Percentiles rank a stretch among this genome's conserved stretches.
phyloP scores from a whole-genome alignment of 345 rosid genomes.

The Euphorbia peplus region DNA sequence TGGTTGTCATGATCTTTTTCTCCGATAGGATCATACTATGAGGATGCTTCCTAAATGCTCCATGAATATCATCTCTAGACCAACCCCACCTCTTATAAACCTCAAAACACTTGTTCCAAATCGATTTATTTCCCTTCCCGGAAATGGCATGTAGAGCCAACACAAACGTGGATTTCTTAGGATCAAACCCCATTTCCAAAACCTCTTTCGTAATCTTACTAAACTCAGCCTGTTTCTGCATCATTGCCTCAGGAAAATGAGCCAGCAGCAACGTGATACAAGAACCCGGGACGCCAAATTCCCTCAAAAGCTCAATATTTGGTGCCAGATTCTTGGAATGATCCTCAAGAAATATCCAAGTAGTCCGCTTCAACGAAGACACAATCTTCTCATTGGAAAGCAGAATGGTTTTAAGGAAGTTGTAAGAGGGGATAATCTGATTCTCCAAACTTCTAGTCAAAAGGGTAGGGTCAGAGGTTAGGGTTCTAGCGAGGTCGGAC shows the following conservation, averaged over 20 bases:
- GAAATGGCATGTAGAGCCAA: conserved; percentile 44
- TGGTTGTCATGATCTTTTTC: conserved; percentile 35
- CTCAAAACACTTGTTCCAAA: conserved; percentile 41
- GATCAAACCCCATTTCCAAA: conserved; percentile 47
- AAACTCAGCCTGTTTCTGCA: conserved; percentile 37
- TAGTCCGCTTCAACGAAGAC: conserved; percentile 21
- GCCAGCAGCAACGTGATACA: conserved; percentile 37
- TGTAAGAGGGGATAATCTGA: conserved; percentile 15
- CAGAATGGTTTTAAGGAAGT: conserved; percentile 20
- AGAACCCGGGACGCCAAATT: conserved; percentile 34
- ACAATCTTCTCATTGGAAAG: conserved; percentile 22
- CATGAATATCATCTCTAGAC: conserved; percentile 43
- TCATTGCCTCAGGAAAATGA: conserved; percentile 49
- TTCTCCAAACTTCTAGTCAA: conserved; percentile 23
- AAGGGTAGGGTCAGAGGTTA: conserved; percentile 14
- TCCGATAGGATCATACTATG: conserved; percentile 50
- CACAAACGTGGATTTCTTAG: conserved; percentile 40
- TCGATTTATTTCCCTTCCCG: conserved; percentile 39
- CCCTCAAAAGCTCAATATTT: conserved; percentile 33
- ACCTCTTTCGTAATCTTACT: conserved; percentile 33
- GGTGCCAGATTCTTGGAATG: conserved; percentile 41
- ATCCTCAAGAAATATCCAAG: conserved; percentile 46
- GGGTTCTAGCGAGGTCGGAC: conserved; percentile 13
- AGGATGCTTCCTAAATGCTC: conserved; percentile 50
- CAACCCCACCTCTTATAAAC: no score